Conservation (phyloP, 305 asterid species). For the Solanum hybrid region DNA sequence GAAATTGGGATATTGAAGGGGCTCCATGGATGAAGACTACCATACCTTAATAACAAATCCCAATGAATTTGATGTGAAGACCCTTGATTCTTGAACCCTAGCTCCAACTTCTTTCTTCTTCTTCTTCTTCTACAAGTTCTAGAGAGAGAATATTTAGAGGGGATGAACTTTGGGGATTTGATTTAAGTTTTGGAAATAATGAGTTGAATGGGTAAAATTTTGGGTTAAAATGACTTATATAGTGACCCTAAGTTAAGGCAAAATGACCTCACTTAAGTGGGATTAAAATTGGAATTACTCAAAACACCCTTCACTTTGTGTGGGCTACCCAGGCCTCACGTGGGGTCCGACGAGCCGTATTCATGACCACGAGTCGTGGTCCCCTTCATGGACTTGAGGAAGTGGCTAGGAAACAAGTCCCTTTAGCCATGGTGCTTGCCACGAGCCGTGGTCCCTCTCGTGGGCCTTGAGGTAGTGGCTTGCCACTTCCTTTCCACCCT, state of each 20-base stretch:
- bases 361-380: neutral
- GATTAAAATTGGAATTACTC: neutral
- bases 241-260: neutral
- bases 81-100: neutral
- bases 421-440: neutral
- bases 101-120: neutral
- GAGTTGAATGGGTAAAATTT: neutral
- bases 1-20: neutral
- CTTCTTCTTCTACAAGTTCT: neutral
- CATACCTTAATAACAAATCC: neutral
- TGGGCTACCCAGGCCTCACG: neutral
- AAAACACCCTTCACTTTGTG: neutral
- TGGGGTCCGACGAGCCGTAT: neutral
- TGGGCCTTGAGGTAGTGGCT: neutral
- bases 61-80: neutral
- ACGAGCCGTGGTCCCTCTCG: neutral
- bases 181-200: neutral
- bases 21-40: neutral
- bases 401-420: neutral
- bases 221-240: neutral
- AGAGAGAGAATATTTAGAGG: neutral
- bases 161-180: neutral
- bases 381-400: neutral
- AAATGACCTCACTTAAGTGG: neutral
- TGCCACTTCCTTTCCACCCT: neutral